Base-by-base conservation (phyloP, 495 filamentous ascomycete species). In the Trichoderma orchidacearum region DNA sequence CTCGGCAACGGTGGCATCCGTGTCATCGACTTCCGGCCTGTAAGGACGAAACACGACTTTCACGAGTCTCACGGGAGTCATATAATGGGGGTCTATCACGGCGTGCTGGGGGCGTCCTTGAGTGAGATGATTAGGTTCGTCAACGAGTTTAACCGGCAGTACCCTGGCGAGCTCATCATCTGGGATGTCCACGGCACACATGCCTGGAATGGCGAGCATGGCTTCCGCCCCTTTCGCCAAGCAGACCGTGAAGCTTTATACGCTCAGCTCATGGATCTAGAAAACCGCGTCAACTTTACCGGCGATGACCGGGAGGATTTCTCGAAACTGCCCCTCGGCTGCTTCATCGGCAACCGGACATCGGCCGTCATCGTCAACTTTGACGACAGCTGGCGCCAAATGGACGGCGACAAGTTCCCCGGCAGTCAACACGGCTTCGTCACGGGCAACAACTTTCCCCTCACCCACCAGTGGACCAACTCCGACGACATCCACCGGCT, bases 101-200 rank as follows among this genome's bases (percentile, higher is more conserved):
- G 53, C n/a, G 30, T n/a, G 3, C 3, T 55, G 21, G 53, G 53
- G 12, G 23, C 30, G 6, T 21, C 30, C 9, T 18, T 55, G 31
- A n/a, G 13, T 9, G 23, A 32, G 12, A 35, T 55, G 30, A 55
- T 55, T 15, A 12, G 25, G n/a, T 15, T n/a, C 13, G 32, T 55
- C 53, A 55, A 55, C 31, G 30, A 32, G n/a, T 55, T 55, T 7
- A 55, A 55, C 11, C n/a, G 5, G 6, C 5, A 38, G 18, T 27
- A 55, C 30, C 53, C 53, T 38, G 53, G 53, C 30, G 53, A 55
- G 30, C 17, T 55, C n/a, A 55, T 55, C 53, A 55, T 55, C 53
- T 55, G 53, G 53, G 53, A 55, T n/a, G 30, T 55, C 4, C 31
- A 32, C 17, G n/a, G 32, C 30, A 5, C 9, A 3, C 18, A 55